Conservation (phyloP, 768 basidiomycete species). For the Leccinum variicolor region DNA sequence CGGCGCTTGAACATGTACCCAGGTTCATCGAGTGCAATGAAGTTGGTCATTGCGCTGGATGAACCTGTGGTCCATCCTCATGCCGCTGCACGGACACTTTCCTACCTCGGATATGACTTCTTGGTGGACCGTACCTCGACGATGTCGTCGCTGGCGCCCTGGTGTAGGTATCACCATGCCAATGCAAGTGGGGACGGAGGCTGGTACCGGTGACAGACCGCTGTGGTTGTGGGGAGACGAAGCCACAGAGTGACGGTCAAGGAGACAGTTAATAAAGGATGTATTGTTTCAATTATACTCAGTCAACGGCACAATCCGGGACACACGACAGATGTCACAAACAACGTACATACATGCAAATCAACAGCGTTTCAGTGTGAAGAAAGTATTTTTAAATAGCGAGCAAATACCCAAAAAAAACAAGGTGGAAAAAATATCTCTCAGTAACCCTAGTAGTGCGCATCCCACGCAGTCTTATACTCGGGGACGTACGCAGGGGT, state of each 20-base stretch:
- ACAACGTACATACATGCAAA: not conserved
- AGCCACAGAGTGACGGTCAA: too few species aligned
- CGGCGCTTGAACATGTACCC: slow-evolving; percentile 35
- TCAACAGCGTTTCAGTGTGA: not conserved
- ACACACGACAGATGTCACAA: not conserved
- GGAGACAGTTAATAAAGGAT: too few species aligned
- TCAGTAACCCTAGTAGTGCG: slow-evolving; percentile 9
- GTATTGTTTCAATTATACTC: not conserved
- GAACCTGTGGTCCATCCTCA: not conserved
- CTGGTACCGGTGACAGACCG: too few species aligned
- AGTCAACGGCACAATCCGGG: not conserved
- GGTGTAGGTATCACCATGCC: too few species aligned
- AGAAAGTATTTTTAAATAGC: not conserved
- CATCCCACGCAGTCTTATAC: slow-evolving; percentile 28
- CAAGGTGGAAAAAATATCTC: not conserved
- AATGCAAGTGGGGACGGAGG: too few species aligned
- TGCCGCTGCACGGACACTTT: not conserved
- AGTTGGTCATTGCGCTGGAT: not conserved
- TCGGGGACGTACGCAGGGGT: slow-evolving; percentile 6
- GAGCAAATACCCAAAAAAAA: too few species aligned
- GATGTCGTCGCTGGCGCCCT: too few species aligned
- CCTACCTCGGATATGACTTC: not conserved
- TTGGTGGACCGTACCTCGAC: not conserved
- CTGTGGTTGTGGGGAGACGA: too few species aligned
- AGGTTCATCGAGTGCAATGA: not conserved